Evolutionary conservation across 257 asterid species (phyloP).

Genomic region (Jacaranda mimosifolia): DNA sequence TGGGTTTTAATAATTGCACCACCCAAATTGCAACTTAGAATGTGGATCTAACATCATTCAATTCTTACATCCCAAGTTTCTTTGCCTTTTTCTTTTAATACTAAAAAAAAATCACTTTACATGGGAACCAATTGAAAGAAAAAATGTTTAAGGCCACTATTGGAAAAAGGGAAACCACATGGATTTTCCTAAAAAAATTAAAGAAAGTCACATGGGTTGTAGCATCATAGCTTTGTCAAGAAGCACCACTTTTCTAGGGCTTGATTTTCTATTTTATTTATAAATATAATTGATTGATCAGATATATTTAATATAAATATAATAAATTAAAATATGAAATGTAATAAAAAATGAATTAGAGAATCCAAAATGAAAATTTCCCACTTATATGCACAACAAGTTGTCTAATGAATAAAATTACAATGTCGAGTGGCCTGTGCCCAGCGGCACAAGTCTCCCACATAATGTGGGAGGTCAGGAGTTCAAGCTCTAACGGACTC

Average conservation of each 20-base stretch:
- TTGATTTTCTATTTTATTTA: too few species aligned
- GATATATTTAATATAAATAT: too few species aligned
- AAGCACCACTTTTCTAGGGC: conserved; percentile 4
- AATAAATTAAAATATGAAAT: too few species aligned
- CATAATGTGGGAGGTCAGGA: too few species aligned
- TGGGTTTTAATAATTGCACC: conserved; percentile 15
- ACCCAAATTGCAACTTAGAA: conserved; percentile 6
- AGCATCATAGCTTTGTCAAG: conserved; percentile 27
- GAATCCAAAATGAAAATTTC: too few species aligned
- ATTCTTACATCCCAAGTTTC: not conserved
- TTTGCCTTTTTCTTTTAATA: too few species aligned
- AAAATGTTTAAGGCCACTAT: not conserved
- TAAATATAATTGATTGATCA: too few species aligned
- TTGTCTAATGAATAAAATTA: conserved; percentile 8
- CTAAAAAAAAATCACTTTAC: too few species aligned
- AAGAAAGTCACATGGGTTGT: conserved; percentile 41
- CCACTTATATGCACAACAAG: conserved; percentile 20
- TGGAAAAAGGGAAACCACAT: conserved; percentile 24
- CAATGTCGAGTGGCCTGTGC: too few species aligned
- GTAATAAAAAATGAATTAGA: too few species aligned
- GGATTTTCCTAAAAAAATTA: not conserved
- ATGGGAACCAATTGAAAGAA: not conserved
- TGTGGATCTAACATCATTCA: not conserved
- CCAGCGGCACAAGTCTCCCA: too few species aligned
- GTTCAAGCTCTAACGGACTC: too few species aligned